Evolutionary conservation across 2,329 filamentous ascomycete genomes (phyloP).

Genomic region (Leptosphaerulina australis): DNA sequence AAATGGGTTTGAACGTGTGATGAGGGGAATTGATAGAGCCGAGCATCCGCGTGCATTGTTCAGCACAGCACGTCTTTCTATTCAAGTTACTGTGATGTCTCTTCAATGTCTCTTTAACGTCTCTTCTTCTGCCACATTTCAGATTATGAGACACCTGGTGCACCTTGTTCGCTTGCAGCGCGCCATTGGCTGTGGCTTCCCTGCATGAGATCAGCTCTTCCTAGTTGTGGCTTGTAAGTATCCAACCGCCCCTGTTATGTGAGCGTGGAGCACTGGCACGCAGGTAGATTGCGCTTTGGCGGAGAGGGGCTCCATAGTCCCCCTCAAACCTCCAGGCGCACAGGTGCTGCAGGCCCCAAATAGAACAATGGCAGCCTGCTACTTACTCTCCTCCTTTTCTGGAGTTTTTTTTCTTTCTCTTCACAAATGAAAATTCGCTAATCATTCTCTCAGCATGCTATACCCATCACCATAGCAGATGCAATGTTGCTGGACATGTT

Average conservation of each 20-base stretch:
- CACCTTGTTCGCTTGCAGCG: slow-evolving; percentile 5
- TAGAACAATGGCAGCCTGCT: slow-evolving; percentile 17
- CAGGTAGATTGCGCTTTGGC: slow-evolving; percentile 19
- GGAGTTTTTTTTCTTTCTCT: slow-evolving; percentile 8
- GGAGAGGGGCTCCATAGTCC: slow-evolving; percentile 19
- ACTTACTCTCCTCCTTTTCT: slow-evolving; percentile 16
- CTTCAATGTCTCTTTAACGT: not conserved
- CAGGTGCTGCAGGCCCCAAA: slow-evolving; percentile 23
- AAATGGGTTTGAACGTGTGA: slow-evolving; percentile 10
- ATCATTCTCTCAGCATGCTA: slow-evolving; percentile 29
- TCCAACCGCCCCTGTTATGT: slow-evolving; percentile 8
- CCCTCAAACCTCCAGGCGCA: slow-evolving; percentile 31
- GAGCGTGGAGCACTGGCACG: slow-evolving; percentile 20
- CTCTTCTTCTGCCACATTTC: slow-evolving; percentile 1
- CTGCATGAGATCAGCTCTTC: slow-evolving; percentile 23
- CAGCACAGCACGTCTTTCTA: not conserved
- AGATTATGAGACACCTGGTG: slow-evolving; percentile 2
- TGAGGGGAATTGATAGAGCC: slow-evolving; percentile 5
- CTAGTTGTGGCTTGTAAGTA: slow-evolving; percentile 43
- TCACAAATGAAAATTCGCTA: slow-evolving; percentile 16
- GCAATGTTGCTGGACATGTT: slow-evolving; percentile 49
- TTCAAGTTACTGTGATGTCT: not conserved
- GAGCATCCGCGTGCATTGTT: slow-evolving; percentile 18
- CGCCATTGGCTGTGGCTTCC: slow-evolving; percentile 14
- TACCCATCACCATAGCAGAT: slow-evolving; percentile 15